Evolutionary conservation across 179 eudicot genomes (phyloP), one percentile per base, ranked within the genome.

Genomic region (Spergularia azorica): DNA sequence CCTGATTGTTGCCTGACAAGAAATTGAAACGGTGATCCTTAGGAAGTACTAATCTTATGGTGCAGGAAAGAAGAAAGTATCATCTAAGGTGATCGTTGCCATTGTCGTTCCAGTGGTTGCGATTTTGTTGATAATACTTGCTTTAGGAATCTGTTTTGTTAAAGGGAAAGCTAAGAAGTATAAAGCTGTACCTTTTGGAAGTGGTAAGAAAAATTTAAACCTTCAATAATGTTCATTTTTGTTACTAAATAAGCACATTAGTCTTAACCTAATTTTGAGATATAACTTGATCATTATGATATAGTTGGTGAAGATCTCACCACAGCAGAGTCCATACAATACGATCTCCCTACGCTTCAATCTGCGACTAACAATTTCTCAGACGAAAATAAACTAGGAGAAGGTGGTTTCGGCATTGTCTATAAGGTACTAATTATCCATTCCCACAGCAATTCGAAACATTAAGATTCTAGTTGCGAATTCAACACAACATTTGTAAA

Each of bases 371-470:
- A 78, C 67, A 66, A 74, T 63, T 87, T 87, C 46, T 77, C 84
- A 51, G 82, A 82, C 21, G 76, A 61, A 8, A 86, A 82, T 71
- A 79, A 79, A 77, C 65, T 86, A 0, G 89, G 87, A 32, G 69
- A 84, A 78, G 89, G 89, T 8, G 89, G 87, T 3, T 84, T 87
- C 63, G 89, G 85, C 5, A 39, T 68, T 2, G 85, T 86, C 32
- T 86, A 84, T 79, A 84, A 80, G 85, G 87, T 78, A 61, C 15
- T 12, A 10, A 26, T 1, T 1, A 50, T 10, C 14, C 21, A 55
- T n/a, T 36, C 52, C 2, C 77, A 81, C 65, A 8, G 69, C 5
- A 48, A 9, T 60, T 11, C 70, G 2, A 12, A 46, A 51, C 26
- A 5, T 2, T 21, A 48, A 16, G 65, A 20, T 17, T 50, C n/a